phyloP scores from a whole-genome alignment of 371 early-diverging fungal species.

The Rhizopus arrhizus region DNA sequence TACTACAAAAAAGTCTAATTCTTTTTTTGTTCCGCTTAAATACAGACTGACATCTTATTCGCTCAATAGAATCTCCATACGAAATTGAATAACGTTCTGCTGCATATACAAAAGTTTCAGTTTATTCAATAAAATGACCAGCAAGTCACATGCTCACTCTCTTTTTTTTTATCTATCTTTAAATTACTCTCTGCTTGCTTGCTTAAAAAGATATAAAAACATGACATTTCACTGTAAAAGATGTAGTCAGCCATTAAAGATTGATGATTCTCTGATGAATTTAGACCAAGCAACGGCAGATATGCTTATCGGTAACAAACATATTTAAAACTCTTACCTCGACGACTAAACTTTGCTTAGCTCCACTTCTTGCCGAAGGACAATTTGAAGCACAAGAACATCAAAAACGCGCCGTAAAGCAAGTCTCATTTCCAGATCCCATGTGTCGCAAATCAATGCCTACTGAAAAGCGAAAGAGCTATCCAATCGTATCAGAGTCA shows the following conservation, averaged over 20 bases:
- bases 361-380: conserved; percentile 38
- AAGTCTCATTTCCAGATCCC: conserved; percentile 10
- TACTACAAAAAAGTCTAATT: too few species aligned
- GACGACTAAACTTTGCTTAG: conserved; percentile 7
- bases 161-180: background rate
- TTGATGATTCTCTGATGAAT: conserved; percentile 64
- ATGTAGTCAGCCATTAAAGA: conserved; percentile 59
- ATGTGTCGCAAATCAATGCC: conserved; percentile 6
- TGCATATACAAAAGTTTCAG: too few species aligned
- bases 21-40: too few species aligned
- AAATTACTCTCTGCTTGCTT: background rate
- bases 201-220: background rate
- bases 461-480: conserved; percentile 23
- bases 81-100: too few species aligned
- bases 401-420: conserved; percentile 3
- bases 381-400: conserved; percentile 19
- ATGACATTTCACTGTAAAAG: conserved; percentile 53
- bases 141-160: background rate
- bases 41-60: too few species aligned
- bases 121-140: too few species aligned
- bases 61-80: too few species aligned
- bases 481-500: conserved; percentile 51
- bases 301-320: conserved; percentile 31
- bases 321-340: background rate
- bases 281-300: conserved; percentile 56